phyloP scores from a whole-genome alignment of 2,329 filamentous ascomycete species.

The Fusarium tanahbumbuense region DNA sequence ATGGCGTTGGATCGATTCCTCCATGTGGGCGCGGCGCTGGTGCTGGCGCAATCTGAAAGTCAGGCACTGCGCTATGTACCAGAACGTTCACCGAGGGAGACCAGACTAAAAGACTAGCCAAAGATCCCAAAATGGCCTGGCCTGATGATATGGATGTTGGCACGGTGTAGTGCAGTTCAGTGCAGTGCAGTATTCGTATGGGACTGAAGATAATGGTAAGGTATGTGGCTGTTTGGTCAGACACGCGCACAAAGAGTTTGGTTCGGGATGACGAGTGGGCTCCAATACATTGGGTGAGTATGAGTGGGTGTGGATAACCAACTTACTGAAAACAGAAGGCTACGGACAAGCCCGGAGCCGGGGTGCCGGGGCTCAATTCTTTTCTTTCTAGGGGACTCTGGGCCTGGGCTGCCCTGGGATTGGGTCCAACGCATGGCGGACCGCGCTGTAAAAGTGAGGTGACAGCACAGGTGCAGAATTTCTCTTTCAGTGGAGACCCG shows the following conservation, averaged over 20 bases:
- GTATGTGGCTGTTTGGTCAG: constrained; percentile 32
- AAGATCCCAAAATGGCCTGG: constrained; percentile 32
- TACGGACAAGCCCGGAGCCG: constrained; percentile 20
- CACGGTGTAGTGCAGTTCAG: not conserved
- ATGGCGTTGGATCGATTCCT: constrained; percentile 42
- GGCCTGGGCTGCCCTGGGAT: not conserved
- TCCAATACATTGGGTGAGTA: constrained; percentile 21
- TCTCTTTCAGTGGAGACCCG: constrained; percentile 23
- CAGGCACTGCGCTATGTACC: constrained; percentile 43
- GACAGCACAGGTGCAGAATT: constrained; percentile 19
- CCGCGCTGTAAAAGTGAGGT: constrained; percentile 16
- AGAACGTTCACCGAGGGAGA: constrained; percentile 50
- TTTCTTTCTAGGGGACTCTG: constrained; percentile 14
- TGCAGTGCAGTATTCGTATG: not conserved
- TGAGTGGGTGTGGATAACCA: constrained; percentile 21
- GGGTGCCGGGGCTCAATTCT: constrained; percentile 9
- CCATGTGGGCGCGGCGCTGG: constrained; percentile 40
- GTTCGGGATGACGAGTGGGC: constrained; percentile 22
- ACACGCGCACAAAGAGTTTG: constrained; percentile 38
- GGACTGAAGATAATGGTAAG: constrained; percentile 10
- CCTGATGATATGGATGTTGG: constrained; percentile 2
- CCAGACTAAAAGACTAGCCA: constrained; percentile 35
- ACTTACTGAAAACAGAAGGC: constrained; percentile 9
- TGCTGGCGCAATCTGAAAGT: constrained; percentile 39
- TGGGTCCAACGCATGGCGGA: constrained; percentile 8